Percentiles rank a stretch among this genome's conserved stretches.
Conservation (phyloP, 2,329 filamentous ascomycete genomes). For the Pseudogymnoascus sp. region DNA sequence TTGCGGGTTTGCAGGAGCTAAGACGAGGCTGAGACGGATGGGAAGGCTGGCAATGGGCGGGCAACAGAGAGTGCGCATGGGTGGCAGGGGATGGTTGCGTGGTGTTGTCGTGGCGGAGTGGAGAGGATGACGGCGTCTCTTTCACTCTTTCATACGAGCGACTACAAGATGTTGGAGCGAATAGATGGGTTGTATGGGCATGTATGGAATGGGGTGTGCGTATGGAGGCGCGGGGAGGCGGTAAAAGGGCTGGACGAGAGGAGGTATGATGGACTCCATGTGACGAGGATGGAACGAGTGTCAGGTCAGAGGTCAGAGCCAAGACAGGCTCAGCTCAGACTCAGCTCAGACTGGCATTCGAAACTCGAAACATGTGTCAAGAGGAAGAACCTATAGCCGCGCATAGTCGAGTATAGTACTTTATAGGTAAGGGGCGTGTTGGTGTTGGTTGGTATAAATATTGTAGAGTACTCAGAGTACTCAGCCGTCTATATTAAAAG, state of each 20-base stretch:
- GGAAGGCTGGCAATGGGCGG: neutral
- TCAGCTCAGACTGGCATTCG: neutral
- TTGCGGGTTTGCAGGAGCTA: neutral
- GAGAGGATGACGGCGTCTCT: neutral
- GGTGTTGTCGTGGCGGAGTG: neutral
- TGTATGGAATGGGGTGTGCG: neutral
- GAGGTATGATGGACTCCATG: neutral
- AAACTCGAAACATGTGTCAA: slow-evolving; percentile 2
- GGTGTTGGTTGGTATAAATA: neutral
- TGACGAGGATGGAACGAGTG: neutral
- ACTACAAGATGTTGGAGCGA: neutral
- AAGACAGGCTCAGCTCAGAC: neutral
- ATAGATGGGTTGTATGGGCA: neutral
- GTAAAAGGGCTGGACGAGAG: neutral
- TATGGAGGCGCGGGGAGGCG: neutral
- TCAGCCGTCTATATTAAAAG: neutral
- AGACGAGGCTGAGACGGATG: neutral
- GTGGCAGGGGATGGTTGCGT: neutral
- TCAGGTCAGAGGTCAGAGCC: neutral
- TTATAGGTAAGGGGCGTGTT: neutral
- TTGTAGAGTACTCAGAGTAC: neutral
- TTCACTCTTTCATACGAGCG: neutral
- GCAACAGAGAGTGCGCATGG: neutral
- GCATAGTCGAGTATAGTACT: neutral
- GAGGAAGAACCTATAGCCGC: neutral